Conservation (phyloP, 371 early-diverging fungal genomes). For the Rhizopus microsporus region DNA sequence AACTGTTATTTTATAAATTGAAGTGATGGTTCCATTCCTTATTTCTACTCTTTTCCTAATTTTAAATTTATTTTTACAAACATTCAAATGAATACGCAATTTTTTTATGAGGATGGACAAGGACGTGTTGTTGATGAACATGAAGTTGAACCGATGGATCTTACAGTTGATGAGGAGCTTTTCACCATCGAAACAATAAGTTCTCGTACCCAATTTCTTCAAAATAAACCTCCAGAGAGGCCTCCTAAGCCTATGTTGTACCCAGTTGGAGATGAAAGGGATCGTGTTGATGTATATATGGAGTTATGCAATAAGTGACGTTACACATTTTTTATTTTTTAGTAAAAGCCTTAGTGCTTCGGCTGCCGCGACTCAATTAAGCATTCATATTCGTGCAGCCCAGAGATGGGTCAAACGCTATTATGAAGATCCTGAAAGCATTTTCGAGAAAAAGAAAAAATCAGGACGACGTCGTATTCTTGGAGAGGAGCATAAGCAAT, state of each 20-base stretch:
- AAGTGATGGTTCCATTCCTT: conserved; percentile 1
- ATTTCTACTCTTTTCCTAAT: not conserved
- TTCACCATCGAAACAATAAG: conserved; percentile 24
- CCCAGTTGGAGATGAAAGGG: conserved; percentile 4
- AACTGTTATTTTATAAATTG: conserved; percentile 1
- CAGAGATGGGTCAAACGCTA: too few species aligned
- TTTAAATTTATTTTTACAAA: too few species aligned
- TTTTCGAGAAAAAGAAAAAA: not conserved
- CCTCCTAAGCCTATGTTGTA: conserved; percentile 3
- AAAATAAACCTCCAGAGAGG: conserved; percentile 13
- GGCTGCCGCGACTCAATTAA: conserved; percentile 17
- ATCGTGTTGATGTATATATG: conserved; percentile 8
- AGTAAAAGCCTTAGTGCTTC: conserved; percentile 15
- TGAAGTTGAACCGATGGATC: conserved; percentile 25
- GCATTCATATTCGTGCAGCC: not conserved
- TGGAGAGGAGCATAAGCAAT: conserved; percentile 11
- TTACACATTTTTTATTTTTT: conserved; percentile 19
- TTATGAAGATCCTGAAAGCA: too few species aligned
- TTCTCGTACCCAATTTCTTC: conserved; percentile 12
- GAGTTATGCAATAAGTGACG: conserved; percentile 22
- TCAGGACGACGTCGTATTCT: conserved; percentile 9
- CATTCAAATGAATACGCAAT: conserved; percentile 15
- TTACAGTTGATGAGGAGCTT: conserved; percentile 24
- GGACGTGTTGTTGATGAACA: conserved; percentile 24
- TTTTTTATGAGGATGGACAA: conserved; percentile 20